Evolutionary conservation across 1,284 basidiomycete species (phyloP), one percentile per base, ranked within the genome.

Genomic region (Cryptococcus depauperatus): DNA sequence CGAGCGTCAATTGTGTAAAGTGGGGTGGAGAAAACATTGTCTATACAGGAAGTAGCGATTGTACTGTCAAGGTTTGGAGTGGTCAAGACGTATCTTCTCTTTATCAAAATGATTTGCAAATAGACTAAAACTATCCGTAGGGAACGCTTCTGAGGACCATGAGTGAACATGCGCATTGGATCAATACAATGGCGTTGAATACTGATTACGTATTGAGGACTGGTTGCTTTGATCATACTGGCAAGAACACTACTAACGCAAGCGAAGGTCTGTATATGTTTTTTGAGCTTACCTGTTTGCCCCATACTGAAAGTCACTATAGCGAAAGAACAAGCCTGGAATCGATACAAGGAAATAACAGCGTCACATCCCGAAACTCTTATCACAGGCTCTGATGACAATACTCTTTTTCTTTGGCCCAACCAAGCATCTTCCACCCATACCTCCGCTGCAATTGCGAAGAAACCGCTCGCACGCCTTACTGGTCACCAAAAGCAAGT

Each of bases 101-200:
- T 6, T n/a, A 21, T 16, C 21, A 10, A 19, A 18, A 21, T 35
- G 41, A n/a, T n/a, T n/a, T n/a, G n/a, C n/a, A 14, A 8, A 13
- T 13, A 6, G n/a, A 8, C 16, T 19, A 26, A 34, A 26, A 32
- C 22, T 13, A 2, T 26, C 23, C 13, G 5, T 51, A 75, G 58
- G 77, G 77, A n/a, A 77, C 76, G 58, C 64, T 78, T 28, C 75
- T 77, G 29, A 69, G 78, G 29, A 83, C 82, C 1, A 74, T 98
- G 23, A 89, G 85, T 68, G 91, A 96, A 54, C 95, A 98, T 60
- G 92, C 92, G 0, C 95, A 98, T 64, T 97, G 92, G 93, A 93
- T 98, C 18, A 98, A 92, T 37, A 97, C 92, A 0, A 80, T 98
- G 38, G 84, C 93, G 2, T 77, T 98, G 45, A 93, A 90, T 61